Conservation (phyloP, 2,329 filamentous ascomycete genomes). For the Fusarium pseudonygamai region DNA sequence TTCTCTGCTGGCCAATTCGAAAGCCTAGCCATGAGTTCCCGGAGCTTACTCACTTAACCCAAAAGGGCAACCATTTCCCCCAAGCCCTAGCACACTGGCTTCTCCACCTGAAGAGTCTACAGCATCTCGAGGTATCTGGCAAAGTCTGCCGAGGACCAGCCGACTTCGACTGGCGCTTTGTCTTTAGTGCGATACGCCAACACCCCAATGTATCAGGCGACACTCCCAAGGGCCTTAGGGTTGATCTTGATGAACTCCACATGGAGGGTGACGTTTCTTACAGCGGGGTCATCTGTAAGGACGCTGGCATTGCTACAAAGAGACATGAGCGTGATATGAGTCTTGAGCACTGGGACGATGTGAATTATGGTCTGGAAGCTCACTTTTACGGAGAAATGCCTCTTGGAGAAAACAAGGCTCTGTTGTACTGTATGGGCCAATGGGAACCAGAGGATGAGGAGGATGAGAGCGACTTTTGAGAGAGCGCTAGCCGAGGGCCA, state of each 20-base stretch:
- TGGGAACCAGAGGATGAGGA: not conserved
- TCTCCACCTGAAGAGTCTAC: not conserved
- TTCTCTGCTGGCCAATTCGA: not conserved
- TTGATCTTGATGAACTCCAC: accelerated
- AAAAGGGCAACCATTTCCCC: not conserved
- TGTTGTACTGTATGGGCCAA: not conserved
- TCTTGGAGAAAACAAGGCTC: not conserved
- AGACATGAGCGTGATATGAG: not conserved
- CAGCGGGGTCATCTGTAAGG: not conserved
- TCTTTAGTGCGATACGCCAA: not conserved
- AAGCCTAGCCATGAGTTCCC: not conserved
- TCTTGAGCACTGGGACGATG: not conserved
- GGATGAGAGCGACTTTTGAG: not conserved
- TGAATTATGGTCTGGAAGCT: not conserved
- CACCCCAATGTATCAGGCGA: not conserved
- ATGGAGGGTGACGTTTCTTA: not conserved
- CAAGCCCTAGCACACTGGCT: not conserved
- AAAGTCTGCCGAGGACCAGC: not conserved
- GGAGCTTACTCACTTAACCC: not conserved
- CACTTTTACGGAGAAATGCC: not conserved
- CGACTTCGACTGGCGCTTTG: not conserved
- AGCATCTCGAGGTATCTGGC: not conserved
- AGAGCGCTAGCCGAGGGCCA: accelerated
- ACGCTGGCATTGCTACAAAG: not conserved
- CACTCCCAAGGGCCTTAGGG: accelerated